phyloP scores from a whole-genome alignment of 257 asterid genomes.

The Sherardia arvensis region DNA sequence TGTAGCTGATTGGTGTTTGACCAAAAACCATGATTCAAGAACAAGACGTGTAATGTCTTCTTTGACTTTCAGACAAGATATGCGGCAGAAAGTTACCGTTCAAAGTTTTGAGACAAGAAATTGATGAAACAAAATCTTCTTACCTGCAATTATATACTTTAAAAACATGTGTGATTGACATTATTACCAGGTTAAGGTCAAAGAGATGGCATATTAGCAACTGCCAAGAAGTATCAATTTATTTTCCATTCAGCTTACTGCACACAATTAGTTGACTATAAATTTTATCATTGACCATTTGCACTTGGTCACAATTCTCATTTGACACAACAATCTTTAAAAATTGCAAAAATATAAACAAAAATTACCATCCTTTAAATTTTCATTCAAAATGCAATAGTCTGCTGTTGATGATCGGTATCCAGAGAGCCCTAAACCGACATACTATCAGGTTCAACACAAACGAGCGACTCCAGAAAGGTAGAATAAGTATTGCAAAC shows the following conservation, averaged over 20 bases:
- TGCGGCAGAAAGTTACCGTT: not conserved
- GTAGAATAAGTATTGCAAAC: not conserved
- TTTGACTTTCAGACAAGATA: not conserved
- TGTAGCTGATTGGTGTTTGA: not conserved
- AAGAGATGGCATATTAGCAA: not conserved
- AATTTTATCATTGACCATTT: too few species aligned
- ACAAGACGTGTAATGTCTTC: not conserved
- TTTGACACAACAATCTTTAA: too few species aligned
- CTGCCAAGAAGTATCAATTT: not conserved
- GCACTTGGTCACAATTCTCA: too few species aligned
- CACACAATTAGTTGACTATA: not conserved
- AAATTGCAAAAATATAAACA: too few species aligned
- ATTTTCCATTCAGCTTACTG: not conserved
- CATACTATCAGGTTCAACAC: not conserved
- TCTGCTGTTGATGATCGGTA: too few species aligned
- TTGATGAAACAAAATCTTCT: too few species aligned
- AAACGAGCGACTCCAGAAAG: not conserved
- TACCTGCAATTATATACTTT: too few species aligned
- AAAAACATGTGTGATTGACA: too few species aligned
- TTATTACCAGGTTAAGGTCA: not conserved
- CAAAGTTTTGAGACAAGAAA: not conserved
- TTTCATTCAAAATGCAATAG: too few species aligned
- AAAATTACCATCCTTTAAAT: too few species aligned
- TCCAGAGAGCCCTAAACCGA: too few species aligned
- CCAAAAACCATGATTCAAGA: not conserved